Percentiles rank a stretch among this genome's conserved stretches.
These are phyloP conservation scores for Rubroshorea leprosula DNA, from an alignment of 345 rosid species.

Conservation along the genomic window DNA sequence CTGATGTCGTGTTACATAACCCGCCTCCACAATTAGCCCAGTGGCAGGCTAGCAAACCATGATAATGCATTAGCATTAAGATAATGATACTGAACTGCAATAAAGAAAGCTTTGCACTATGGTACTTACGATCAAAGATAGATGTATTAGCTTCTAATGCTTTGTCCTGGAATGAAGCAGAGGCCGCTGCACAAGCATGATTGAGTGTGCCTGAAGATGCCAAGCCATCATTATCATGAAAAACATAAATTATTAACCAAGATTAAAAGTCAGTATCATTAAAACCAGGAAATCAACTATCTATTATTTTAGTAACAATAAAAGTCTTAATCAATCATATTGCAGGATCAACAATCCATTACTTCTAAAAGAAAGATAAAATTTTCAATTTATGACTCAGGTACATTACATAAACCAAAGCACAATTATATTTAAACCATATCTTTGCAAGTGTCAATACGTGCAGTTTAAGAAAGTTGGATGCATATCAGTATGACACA, in stretches of 20 bases:
- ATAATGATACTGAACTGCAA: neutral
- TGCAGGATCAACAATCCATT: too few species aligned
- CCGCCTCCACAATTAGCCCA: conserved; percentile 86
- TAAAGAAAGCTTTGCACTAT: neutral
- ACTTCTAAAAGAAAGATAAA: too few species aligned
- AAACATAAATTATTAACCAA: conserved; percentile 26
- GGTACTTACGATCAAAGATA: conserved; percentile 35
- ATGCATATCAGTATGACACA: too few species aligned
- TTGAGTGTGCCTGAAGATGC: conserved; percentile 34
- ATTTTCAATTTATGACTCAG: too few species aligned
- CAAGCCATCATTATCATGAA: neutral
- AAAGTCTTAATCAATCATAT: too few species aligned
- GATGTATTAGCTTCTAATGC: conserved; percentile 22
- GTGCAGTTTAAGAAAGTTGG: too few species aligned
- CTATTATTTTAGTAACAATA: neutral
- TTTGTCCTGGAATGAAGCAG: conserved; percentile 5
- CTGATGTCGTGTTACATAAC: conserved; percentile 49
- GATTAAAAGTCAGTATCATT: neutral
- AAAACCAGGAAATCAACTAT: neutral
- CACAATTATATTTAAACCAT: too few species aligned
- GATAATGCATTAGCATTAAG: neutral
- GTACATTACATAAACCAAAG: too few species aligned
- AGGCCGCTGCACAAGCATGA: conserved; percentile 24
- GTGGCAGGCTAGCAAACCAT: conserved; percentile 40
- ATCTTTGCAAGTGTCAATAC: too few species aligned